These are phyloP conservation scores for Chalciporus piperatus DNA, from an alignment of 768 basidiomycete genomes.

Conservation along the genomic window DNA sequence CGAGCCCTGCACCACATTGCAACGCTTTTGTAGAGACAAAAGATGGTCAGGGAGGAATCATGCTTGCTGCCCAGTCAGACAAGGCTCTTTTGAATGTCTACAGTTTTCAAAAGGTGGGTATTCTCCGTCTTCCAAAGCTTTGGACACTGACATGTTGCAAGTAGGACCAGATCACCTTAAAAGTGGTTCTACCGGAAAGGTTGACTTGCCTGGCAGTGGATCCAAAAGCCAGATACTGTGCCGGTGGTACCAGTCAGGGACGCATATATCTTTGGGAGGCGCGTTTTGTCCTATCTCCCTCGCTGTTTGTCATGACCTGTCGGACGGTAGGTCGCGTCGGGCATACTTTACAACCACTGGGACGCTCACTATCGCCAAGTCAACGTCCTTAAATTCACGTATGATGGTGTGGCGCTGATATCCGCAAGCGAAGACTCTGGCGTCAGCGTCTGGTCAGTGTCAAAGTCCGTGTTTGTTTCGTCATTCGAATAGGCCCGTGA, in stretches of 20 bases:
- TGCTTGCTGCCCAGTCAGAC: slow-evolving; percentile 83
- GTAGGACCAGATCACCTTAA: slow-evolving; percentile 86
- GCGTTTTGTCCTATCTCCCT: slow-evolving; percentile 29
- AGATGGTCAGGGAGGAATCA: slow-evolving; percentile 75
- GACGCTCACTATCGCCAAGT: slow-evolving; percentile 95
- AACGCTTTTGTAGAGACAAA: slow-evolving; percentile 66
- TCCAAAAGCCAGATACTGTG: slow-evolving; percentile 70
- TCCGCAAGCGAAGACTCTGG: slow-evolving; percentile 91
- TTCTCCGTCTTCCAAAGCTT: background rate
- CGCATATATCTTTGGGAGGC: slow-evolving; percentile 97
- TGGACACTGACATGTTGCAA: background rate
- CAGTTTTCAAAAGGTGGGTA: slow-evolving; percentile 84
- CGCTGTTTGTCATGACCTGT: slow-evolving; percentile 13
- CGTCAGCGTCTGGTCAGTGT: slow-evolving; percentile 84
- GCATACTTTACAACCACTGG: slow-evolving; percentile 87
- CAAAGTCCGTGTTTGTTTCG: slow-evolving; percentile 55
- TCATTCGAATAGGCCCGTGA: slow-evolving; percentile 3
- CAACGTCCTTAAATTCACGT: slow-evolving; percentile 77
- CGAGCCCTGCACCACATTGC: slow-evolving; percentile 60
- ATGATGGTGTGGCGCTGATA: slow-evolving; percentile 74
- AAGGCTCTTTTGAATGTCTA: slow-evolving; percentile 90
- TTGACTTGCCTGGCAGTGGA: slow-evolving; percentile 78
- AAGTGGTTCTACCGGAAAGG: slow-evolving; percentile 88
- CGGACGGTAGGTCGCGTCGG: slow-evolving; percentile 74
- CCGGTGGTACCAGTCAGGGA: slow-evolving; percentile 85